Evolutionary conservation across 495 filamentous ascomycete species (phyloP).

Genomic region (Penicillium parvum): DNA sequence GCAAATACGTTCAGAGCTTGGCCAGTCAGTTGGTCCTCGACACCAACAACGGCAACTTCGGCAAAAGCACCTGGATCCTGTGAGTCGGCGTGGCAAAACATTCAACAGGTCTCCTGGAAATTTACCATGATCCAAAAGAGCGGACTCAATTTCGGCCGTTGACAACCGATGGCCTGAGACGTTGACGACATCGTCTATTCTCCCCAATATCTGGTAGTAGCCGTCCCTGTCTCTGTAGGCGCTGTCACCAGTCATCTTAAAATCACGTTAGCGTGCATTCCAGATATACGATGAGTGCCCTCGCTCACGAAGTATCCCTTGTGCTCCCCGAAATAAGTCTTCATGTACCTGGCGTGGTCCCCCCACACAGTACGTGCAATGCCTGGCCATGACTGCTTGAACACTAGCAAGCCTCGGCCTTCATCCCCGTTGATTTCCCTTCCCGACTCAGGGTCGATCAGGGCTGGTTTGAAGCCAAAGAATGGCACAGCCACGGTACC

Average conservation of each 20-base stretch:
- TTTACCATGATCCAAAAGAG: slow-evolving; percentile 66
- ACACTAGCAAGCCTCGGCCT: slow-evolving; percentile 84
- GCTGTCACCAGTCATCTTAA: slow-evolving; percentile 83
- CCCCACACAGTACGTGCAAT: slow-evolving; percentile 91
- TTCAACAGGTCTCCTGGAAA: too few species aligned
- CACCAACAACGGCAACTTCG: slow-evolving; percentile 83
- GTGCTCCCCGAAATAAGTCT: slow-evolving; percentile 65
- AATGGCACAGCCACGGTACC: slow-evolving; percentile 50
- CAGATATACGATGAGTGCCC: too few species aligned
- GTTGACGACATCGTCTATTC: slow-evolving; percentile 90
- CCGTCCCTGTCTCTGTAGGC: slow-evolving; percentile 85
- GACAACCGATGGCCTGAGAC: slow-evolving; percentile 84
- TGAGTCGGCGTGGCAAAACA: too few species aligned
- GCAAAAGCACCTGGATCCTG: slow-evolving; percentile 67
- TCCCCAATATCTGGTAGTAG: slow-evolving; percentile 91
- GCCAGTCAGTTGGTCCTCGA: slow-evolving; percentile 77
- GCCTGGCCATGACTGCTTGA: slow-evolving; percentile 88
- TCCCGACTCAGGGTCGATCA: slow-evolving; percentile 82
- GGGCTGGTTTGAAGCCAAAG: slow-evolving; percentile 88
- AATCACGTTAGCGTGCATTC: not conserved
- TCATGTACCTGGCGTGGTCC: slow-evolving; percentile 85
- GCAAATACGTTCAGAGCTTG: slow-evolving; percentile 93
- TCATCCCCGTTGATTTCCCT: slow-evolving; percentile 80
- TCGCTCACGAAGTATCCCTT: slow-evolving; percentile 24
- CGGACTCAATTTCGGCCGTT: slow-evolving; percentile 89